These are phyloP conservation scores for Scutellaria barbata DNA, from an alignment of 257 asterid species.

Conservation along the genomic window DNA sequence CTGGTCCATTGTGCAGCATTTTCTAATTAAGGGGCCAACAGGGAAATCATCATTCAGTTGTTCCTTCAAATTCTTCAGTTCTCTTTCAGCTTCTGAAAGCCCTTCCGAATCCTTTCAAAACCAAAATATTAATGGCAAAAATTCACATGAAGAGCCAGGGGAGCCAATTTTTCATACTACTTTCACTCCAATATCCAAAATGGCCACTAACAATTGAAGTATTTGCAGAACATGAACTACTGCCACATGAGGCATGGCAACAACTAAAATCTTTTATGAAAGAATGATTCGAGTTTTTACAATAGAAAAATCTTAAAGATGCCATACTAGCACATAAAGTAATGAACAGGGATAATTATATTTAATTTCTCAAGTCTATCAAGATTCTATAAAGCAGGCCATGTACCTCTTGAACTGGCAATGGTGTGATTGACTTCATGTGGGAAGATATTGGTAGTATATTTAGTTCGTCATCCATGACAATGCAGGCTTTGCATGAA, in stretches of 20 bases:
- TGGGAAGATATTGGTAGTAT: constrained; percentile 97
- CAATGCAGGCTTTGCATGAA: constrained; percentile 88
- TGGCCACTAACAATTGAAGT: constrained; percentile 6
- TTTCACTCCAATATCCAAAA: not conserved
- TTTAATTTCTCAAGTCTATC: constrained; percentile 9
- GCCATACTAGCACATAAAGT: not conserved
- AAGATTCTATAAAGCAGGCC: constrained; percentile 26
- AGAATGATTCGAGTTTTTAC: not conserved
- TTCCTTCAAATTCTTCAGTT: constrained; percentile 77
- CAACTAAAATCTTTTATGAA: not conserved
- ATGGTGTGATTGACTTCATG: constrained; percentile 65
- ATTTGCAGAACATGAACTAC: not conserved
- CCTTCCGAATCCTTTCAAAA: constrained; percentile 76
- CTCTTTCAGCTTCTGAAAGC: constrained; percentile 78
- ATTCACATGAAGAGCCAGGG: constrained; percentile 26
- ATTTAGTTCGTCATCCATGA: constrained; percentile 95
- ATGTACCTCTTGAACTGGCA: constrained; percentile 68
- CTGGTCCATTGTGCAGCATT: constrained; percentile 96
- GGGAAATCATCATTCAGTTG: constrained; percentile 82
- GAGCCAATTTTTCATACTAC: constrained; percentile 4
- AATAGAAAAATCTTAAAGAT: not conserved
- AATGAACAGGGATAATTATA: constrained; percentile 20
- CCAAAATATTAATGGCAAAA: constrained; percentile 34
- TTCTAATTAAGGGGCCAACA: constrained; percentile 86
- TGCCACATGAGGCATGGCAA: constrained; percentile 13